Evolutionary conservation across 1,139 yeast species (phyloP).

Genomic region (Lodderomyces theae): DNA sequence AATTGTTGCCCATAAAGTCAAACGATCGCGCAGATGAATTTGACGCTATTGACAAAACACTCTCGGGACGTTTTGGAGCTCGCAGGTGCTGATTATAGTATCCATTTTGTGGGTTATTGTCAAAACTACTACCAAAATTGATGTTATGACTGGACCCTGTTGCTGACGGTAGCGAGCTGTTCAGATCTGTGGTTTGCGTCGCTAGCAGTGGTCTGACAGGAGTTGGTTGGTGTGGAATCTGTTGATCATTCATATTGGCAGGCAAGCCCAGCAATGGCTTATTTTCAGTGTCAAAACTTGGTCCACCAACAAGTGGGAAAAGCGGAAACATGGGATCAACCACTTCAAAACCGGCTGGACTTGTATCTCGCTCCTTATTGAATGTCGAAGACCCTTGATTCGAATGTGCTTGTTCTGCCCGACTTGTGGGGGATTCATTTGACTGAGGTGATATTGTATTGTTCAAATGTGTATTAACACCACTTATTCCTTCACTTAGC

Average conservation of each 20-base stretch:
- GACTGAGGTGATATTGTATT: background rate
- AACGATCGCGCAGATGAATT: conserved; percentile 32
- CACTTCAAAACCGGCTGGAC: conserved; percentile 16
- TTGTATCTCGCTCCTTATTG: conserved; percentile 4
- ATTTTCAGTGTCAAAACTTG: conserved; percentile 38
- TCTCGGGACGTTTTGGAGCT: conserved; percentile 39
- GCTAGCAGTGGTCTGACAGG: conserved; percentile 10
- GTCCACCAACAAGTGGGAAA: conserved; percentile 50
- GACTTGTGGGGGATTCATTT: background rate
- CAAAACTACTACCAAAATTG: conserved; percentile 3
- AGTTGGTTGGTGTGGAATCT: conserved; percentile 10
- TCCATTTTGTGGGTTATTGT: background rate
- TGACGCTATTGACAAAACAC: conserved; percentile 41
- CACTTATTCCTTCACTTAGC: background rate
- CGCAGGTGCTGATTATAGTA: conserved; percentile 21
- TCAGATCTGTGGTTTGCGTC: background rate
- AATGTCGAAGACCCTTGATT: background rate
- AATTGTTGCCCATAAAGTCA: conserved; percentile 13
- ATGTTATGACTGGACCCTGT: conserved; percentile 1
- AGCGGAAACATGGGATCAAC: conserved; percentile 45
- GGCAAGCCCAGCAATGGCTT: conserved; percentile 33
- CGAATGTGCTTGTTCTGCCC: background rate
- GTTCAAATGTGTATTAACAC: background rate
- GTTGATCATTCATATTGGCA: background rate
- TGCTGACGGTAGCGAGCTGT: conserved; percentile 4